Percentiles rank a stretch among this genome's conserved stretches.
Conservation (phyloP, 2,329 filamentous ascomycete species). For the Nigrospora osmanthi region DNA sequence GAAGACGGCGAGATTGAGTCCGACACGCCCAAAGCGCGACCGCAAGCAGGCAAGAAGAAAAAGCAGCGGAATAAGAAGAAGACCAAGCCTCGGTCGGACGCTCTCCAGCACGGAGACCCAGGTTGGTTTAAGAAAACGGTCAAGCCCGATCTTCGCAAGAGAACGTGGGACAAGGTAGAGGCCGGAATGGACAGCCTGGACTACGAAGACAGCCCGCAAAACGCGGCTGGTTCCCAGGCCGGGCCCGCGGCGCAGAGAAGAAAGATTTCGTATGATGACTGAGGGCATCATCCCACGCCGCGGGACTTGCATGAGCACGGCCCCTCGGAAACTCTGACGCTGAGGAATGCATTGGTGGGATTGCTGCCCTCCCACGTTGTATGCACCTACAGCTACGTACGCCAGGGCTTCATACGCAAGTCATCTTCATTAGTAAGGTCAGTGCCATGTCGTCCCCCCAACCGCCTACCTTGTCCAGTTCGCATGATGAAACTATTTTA, state of each 20-base stretch:
- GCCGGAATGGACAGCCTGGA: slow-evolving; percentile 51
- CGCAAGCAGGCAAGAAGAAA: slow-evolving; percentile 21
- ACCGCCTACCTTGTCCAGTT: slow-evolving; percentile 5
- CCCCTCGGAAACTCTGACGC: background rate
- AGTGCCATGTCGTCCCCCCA: slow-evolving; percentile 5
- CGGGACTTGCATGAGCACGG: too few relatives aligned
- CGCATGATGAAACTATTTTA: slow-evolving; percentile 79
- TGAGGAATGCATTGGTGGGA: background rate
- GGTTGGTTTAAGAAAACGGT: slow-evolving; percentile 7
- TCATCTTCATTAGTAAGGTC: slow-evolving; percentile 10
- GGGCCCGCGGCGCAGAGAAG: slow-evolving; percentile 29
- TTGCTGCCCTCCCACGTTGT: too few relatives aligned
- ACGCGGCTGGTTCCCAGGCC: slow-evolving; percentile 8
- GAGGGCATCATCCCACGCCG: slow-evolving; percentile 8
- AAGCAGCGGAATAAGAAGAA: slow-evolving; percentile 29
- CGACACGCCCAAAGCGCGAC: slow-evolving; percentile 15
- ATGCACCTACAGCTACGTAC: too few relatives aligned
- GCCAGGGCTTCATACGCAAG: background rate
- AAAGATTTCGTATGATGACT: slow-evolving; percentile 40
- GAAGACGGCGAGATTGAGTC: slow-evolving; percentile 25
- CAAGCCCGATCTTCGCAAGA: slow-evolving; percentile 56
- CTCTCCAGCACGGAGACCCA: slow-evolving; percentile 1
- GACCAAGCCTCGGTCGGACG: slow-evolving; percentile 27
- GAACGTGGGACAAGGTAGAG: slow-evolving; percentile 61
- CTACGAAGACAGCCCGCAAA: slow-evolving; percentile 48